Conservation (phyloP, 164 flowering plant genomes). For the Cinnamomum micranthum region DNA sequence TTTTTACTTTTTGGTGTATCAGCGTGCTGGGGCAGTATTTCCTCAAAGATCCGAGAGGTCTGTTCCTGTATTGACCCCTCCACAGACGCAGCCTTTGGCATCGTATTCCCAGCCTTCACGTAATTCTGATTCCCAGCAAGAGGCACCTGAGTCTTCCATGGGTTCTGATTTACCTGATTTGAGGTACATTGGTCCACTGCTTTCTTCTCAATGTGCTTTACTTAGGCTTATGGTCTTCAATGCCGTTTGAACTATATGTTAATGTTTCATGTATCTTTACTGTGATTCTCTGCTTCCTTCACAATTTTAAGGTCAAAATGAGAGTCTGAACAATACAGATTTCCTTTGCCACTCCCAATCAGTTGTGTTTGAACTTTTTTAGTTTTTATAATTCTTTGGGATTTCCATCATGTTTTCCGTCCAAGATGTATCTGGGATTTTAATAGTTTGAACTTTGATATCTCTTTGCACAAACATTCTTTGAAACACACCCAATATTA, state of each 20-base stretch:
- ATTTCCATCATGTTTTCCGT: neutral
- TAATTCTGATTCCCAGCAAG: slow-evolving; percentile 43
- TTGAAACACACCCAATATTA: neutral
- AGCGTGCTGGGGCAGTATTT: slow-evolving; percentile 98
- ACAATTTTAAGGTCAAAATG: neutral
- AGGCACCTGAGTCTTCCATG: slow-evolving; percentile 61
- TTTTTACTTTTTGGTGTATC: slow-evolving; percentile 23
- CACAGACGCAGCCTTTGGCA: slow-evolving; percentile 80
- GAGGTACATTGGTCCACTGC: slow-evolving; percentile 43
- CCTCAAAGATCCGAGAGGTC: slow-evolving; percentile 80
- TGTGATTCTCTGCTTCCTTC: neutral
- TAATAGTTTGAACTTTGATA: neutral
- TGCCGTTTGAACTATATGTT: neutral
- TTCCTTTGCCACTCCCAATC: neutral
- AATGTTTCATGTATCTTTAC: neutral
- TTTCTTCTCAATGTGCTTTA: neutral
- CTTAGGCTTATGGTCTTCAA: neutral
- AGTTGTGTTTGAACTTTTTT: neutral
- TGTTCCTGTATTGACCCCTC: slow-evolving; percentile 85
- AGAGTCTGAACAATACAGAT: neutral
- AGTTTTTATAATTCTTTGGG: neutral
- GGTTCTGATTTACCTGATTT: slow-evolving; percentile 77
- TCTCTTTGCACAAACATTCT: neutral
- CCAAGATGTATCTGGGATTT: neutral
- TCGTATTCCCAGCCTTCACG: slow-evolving; percentile 64